A percentile compares a stretch with the other conserved stretches of the same genome.
These are phyloP conservation scores for Aspergillus chevalieri DNA, from an alignment of 2,329 filamentous ascomycete genomes.

Conservation along the genomic window DNA sequence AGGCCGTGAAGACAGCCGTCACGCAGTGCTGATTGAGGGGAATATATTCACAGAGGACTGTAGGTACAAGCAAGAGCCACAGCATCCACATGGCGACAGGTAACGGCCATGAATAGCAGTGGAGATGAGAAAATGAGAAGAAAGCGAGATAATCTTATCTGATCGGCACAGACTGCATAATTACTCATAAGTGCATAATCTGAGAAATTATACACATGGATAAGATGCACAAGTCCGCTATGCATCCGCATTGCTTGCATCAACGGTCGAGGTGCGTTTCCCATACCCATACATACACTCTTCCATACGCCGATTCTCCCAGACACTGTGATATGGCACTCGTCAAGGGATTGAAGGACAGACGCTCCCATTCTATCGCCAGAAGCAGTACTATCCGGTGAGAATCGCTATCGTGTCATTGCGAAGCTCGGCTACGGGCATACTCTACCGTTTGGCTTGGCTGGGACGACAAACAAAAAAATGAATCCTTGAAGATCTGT, in stretches of 20 bases:
- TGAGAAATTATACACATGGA: not conserved
- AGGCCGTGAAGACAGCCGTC: slow-evolving; percentile 25
- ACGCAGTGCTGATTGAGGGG: slow-evolving; percentile 27
- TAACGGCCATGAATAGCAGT: not conserved
- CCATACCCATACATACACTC: no score
- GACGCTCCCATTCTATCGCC: slow-evolving; percentile 10
- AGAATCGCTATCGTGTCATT: slow-evolving; percentile 14
- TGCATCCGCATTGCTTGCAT: no score
- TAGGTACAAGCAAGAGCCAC: not conserved
- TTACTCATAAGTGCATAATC: not conserved
- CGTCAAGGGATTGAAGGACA: not conserved
- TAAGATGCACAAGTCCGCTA: not conserved
- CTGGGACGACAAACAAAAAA: slow-evolving; percentile 13
- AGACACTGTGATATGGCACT: no score
- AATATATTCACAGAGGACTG: not conserved
- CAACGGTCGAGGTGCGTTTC: no score
- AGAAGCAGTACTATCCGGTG: slow-evolving; percentile 18
- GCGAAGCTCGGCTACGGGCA: slow-evolving; percentile 21
- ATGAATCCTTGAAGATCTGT: slow-evolving; percentile 15
- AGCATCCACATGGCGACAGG: not conserved
- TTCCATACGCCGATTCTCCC: no score
- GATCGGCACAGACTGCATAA: not conserved
- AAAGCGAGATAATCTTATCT: not conserved
- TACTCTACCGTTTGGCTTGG: slow-evolving; percentile 22
- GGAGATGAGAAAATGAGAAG: not conserved